phyloP scores from a whole-genome alignment of 2,329 filamentous ascomycete species.

The Cladosporium sphaerospermum region DNA sequence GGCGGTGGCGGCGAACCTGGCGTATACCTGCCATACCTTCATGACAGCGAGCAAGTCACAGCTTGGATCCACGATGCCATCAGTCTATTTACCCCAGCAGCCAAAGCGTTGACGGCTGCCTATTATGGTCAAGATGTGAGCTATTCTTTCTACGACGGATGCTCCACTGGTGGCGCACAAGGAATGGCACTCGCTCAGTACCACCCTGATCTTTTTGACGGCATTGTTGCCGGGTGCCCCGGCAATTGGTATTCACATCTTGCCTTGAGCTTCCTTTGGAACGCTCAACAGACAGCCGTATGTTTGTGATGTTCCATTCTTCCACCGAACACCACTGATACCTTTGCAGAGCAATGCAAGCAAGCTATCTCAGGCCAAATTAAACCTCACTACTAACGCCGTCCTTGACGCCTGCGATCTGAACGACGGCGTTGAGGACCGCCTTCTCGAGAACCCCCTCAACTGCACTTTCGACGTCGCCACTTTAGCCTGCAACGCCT shows the following conservation, averaged over 20 bases:
- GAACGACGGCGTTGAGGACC: slow-evolving; percentile 35
- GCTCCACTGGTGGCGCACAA: slow-evolving; percentile 39
- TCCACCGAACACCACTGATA: slow-evolving; percentile 28
- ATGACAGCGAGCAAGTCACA: slow-evolving; percentile 22
- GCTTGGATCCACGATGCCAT: slow-evolving; percentile 37
- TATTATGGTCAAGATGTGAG: slow-evolving; percentile 31
- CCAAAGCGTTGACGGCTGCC: slow-evolving; percentile 24
- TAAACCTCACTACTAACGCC: slow-evolving; percentile 30
- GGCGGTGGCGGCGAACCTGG: slow-evolving; percentile 20
- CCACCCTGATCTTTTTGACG: slow-evolving; percentile 39
- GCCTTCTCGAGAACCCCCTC: slow-evolving; percentile 35
- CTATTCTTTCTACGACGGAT: slow-evolving; percentile 37
- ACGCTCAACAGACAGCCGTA: slow-evolving; percentile 21
- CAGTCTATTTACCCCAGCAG: slow-evolving; percentile 28
- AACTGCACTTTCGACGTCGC: slow-evolving; percentile 33
- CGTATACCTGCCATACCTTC: slow-evolving; percentile 23
- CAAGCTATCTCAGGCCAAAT: slow-evolving; percentile 24
- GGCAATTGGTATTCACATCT: slow-evolving; percentile 35
- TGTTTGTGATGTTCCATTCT: background rate
- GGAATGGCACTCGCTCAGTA: slow-evolving; percentile 35
- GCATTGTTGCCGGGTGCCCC: slow-evolving; percentile 37
- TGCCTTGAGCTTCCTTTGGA: slow-evolving; percentile 27
- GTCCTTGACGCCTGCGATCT: slow-evolving; percentile 34
- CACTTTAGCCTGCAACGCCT: slow-evolving; percentile 25
- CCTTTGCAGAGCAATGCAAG: slow-evolving; percentile 12